Conservation (phyloP, 306 rosid species). For the Cucurbita moschata region DNA sequence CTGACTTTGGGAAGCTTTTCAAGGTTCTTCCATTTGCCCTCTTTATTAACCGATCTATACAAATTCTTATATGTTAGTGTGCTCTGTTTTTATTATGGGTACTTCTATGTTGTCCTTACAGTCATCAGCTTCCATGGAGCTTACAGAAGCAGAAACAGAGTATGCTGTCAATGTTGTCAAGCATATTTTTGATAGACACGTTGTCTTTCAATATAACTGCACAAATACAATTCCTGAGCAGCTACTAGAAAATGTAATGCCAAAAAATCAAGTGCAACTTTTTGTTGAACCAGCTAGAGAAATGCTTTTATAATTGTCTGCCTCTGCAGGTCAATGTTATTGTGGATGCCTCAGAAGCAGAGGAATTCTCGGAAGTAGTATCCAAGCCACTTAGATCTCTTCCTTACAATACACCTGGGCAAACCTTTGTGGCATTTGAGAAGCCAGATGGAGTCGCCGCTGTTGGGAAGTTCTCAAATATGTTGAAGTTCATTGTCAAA, state of each 20-base stretch:
- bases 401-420: conserved; percentile 91
- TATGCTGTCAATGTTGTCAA: conserved; percentile 91
- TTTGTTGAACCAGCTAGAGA: conserved; percentile 2
- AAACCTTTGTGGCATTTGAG: conserved; percentile 79
- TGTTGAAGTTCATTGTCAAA: conserved; percentile 24
- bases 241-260: conserved; percentile 76
- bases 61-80: background rate
- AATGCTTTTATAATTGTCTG: background rate
- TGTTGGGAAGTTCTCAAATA: conserved; percentile 71
- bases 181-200: conserved; percentile 74
- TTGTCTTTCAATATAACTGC: conserved; percentile 94
- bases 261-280: conserved; percentile 4
- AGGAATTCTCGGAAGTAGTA: conserved; percentile 57
- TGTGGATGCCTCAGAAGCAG: conserved; percentile 87
- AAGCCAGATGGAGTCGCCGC: conserved; percentile 69
- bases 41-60: background rate
- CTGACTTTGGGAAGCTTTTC: conserved; percentile 71
- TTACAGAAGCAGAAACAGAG: conserved; percentile 97
- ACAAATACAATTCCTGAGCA: conserved; percentile 95
- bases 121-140: conserved; percentile 94
- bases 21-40: conserved; percentile 40
- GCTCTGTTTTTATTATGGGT: background rate
- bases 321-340: conserved; percentile 49
- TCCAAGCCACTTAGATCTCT: conserved; percentile 77
- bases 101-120: conserved; percentile 22